Evolutionary conservation across 73 alveolate species (phyloP).

Genomic region (Paramecium primaurelia): DNA sequence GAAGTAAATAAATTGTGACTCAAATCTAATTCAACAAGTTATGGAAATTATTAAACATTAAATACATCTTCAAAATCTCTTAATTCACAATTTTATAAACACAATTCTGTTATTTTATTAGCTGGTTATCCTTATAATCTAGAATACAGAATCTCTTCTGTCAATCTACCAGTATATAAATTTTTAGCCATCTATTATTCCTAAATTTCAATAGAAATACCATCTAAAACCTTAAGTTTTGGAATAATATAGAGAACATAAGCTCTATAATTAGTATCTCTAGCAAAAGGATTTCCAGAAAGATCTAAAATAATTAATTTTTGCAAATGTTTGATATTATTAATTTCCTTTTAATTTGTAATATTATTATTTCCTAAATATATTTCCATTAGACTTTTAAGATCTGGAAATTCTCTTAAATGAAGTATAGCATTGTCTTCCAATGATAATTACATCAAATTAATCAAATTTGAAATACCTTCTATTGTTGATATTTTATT

Average conservation of each 20-base stretch:
- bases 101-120: conserved; percentile 71
- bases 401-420: conserved; percentile 80
- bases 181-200: conserved; percentile 81
- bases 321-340: conserved; percentile 66
- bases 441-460: conserved; percentile 85
- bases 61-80: conserved; percentile 86
- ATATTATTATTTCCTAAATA: conserved; percentile 93
- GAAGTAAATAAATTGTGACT: conserved; percentile 67
- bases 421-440: conserved; percentile 88
- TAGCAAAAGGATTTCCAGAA: conserved; percentile 77
- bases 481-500: conserved; percentile 75
- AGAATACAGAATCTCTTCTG: conserved; percentile 82
- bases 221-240: conserved; percentile 84
- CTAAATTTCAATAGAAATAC: conserved; percentile 71
- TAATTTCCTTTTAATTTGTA: conserved; percentile 69
- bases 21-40: conserved; percentile 78
- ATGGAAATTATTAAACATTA: conserved; percentile 70
- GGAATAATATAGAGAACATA: conserved; percentile 75
- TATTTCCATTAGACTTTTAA: conserved; percentile 86
- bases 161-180: conserved; percentile 82
- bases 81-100: conserved; percentile 71
- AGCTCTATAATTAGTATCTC: conserved; percentile 74
- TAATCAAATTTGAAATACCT: neutral
- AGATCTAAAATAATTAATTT: conserved; percentile 83
- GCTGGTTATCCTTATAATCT: conserved; percentile 66